These are phyloP conservation scores for Aspergillus alliaceus DNA, from an alignment of 2,329 filamentous ascomycete genomes.

Conservation along the genomic window DNA sequence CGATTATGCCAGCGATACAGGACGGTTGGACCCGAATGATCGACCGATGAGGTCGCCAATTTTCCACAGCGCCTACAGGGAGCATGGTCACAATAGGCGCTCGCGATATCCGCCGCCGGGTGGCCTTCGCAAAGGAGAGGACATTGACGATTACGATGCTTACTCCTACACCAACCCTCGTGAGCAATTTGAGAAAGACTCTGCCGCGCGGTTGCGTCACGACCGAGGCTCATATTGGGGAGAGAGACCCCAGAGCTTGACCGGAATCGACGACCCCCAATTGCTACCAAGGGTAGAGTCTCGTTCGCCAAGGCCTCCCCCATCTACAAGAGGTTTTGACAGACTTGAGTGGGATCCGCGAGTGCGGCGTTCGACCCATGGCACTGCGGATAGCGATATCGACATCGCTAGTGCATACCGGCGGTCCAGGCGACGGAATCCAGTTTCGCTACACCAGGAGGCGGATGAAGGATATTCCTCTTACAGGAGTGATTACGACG, in stretches of 20 bases:
- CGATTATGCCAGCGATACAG: conserved; percentile 39
- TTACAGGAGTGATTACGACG: conserved; percentile 46
- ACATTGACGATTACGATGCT: conserved; percentile 43
- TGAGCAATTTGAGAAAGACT: conserved; percentile 49
- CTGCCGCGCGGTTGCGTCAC: conserved; percentile 36
- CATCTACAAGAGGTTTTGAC: conserved; percentile 39
- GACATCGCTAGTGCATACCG: conserved; percentile 38
- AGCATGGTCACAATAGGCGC: conserved; percentile 23
- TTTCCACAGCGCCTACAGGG: conserved; percentile 26
- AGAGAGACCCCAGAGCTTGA: conserved; percentile 42
- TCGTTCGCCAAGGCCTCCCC: conserved; percentile 37
- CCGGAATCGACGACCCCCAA: conserved; percentile 36
- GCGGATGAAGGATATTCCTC: conserved; percentile 44
- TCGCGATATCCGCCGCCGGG: conserved; percentile 31
- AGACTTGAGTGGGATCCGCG: conserved; percentile 32
- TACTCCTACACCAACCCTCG: conserved; percentile 50
- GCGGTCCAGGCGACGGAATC: conserved; percentile 42
- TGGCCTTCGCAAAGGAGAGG: conserved; percentile 32
- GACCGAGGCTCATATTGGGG: conserved; percentile 23
- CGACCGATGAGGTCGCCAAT: conserved; percentile 18
- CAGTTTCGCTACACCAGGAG: conserved; percentile 50
- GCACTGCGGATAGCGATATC: conserved; percentile 28
- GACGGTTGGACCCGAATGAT: conserved; percentile 26
- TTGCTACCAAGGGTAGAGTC: conserved; percentile 26
- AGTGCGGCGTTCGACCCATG: conserved; percentile 23